Evolutionary conservation across 2,329 filamentous ascomycete species (phyloP).

Genomic region (Fusarium sp.): DNA sequence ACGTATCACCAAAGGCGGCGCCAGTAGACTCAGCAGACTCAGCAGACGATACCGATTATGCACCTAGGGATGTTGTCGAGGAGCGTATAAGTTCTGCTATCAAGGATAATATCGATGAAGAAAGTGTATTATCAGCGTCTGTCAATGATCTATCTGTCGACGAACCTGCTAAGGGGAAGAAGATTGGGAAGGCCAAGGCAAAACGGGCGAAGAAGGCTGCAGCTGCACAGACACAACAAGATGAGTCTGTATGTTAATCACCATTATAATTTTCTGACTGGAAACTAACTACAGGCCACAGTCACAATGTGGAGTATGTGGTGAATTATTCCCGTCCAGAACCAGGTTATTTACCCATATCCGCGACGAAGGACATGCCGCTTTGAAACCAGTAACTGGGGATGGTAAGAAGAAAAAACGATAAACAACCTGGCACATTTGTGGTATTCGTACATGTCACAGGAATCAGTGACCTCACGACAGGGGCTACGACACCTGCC

Average conservation of each 20-base stretch:
- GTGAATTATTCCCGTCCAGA: conserved; percentile 68
- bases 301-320: conserved; percentile 62
- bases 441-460: neutral
- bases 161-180: conserved; percentile 52
- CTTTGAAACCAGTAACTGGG: conserved; percentile 50
- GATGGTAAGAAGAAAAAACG: conserved; percentile 56
- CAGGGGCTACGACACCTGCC: neutral
- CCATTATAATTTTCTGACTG: neutral
- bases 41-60: conserved; percentile 60
- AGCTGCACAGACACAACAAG: conserved; percentile 52
- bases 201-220: conserved; percentile 64
- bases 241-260: conserved; percentile 53
- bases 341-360: conserved; percentile 82
- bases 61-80: conserved; percentile 60
- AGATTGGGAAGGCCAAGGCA: conserved; percentile 65
- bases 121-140: conserved; percentile 28
- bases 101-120: conserved; percentile 1
- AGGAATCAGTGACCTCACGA: neutral
- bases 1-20: conserved; percentile 10
- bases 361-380: conserved; percentile 74
- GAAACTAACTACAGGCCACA: conserved; percentile 35
- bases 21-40: conserved; percentile 27
- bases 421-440: conserved; percentile 27
- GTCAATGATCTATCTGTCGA: conserved; percentile 47
- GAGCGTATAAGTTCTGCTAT: conserved; percentile 53